Conservation (phyloP, 2,329 filamentous ascomycete species). For the Penicillium sp. region DNA sequence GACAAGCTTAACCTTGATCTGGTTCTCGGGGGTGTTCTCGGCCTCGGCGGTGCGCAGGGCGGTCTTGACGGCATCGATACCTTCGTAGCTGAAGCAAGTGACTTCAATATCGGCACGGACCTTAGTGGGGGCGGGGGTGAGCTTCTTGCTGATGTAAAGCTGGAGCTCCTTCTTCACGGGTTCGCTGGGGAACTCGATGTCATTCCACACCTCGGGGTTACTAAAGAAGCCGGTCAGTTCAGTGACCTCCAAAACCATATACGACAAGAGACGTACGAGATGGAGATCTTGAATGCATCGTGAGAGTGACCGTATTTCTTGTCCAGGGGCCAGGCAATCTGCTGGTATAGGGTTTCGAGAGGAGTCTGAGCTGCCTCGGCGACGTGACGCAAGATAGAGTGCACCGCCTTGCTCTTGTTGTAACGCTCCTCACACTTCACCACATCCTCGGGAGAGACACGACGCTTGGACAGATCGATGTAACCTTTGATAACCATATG, state of each 20-base stretch:
- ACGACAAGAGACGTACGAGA: constrained; percentile 67
- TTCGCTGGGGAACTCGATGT: constrained; percentile 83
- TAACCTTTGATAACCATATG: constrained; percentile 60
- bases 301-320: constrained; percentile 96
- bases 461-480: constrained; percentile 97
- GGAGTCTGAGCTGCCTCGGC: constrained; percentile 93
- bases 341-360: constrained; percentile 93
- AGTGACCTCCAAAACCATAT: neutral
- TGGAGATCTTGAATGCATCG: constrained; percentile 98
- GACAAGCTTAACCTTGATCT: constrained; percentile 98
- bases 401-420: constrained; percentile 99
- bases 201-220: constrained; percentile 94
- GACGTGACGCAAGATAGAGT: constrained; percentile 98
- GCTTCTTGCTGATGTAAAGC: constrained; percentile 93
- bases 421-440: constrained; percentile 98
- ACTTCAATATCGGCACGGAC: constrained; percentile 97
- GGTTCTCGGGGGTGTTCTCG: constrained; percentile 85
- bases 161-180: constrained; percentile 85
- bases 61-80: constrained; percentile 96
- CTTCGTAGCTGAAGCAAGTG: constrained; percentile 92
- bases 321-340: constrained; percentile 95
- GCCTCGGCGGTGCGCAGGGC: constrained; percentile 89
- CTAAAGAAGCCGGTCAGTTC: constrained; percentile 46
- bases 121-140: constrained; percentile 98
- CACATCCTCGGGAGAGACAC: constrained; percentile 96